These are phyloP conservation scores for Aschersonia sp. DNA, from an alignment of 2,329 filamentous ascomycete species.

Conservation along the genomic window DNA sequence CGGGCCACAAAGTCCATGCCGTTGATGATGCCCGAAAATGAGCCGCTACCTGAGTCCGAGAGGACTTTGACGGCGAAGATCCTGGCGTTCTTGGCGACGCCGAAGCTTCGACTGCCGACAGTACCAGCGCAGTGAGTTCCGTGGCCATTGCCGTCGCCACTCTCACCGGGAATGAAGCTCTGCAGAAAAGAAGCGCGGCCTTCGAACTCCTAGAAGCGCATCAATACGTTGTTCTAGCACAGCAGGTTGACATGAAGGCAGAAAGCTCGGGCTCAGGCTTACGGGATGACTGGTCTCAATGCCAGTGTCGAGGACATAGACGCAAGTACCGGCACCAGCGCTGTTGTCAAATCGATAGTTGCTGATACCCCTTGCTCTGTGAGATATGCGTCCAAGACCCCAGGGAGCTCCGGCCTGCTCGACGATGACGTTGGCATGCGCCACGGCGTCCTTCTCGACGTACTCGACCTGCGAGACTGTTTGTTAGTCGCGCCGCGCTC, in stretches of 20 bases:
- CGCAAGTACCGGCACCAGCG: slow-evolving; percentile 25
- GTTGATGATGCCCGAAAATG: slow-evolving; percentile 26
- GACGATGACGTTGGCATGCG: slow-evolving; percentile 9
- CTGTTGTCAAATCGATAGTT: slow-evolving; percentile 21
- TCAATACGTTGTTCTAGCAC: neutral
- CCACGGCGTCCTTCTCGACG: slow-evolving; percentile 20
- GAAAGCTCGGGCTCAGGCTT: slow-evolving; percentile 7
- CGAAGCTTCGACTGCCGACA: slow-evolving; percentile 17
- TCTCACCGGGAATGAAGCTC: slow-evolving; percentile 12
- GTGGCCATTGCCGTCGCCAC: slow-evolving; percentile 22
- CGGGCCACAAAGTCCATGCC: slow-evolving; percentile 28
- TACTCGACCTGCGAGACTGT: slow-evolving; percentile 14
- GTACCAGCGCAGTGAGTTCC: slow-evolving; percentile 24
- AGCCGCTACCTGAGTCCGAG: slow-evolving; percentile 15
- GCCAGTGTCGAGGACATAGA: slow-evolving; percentile 33
- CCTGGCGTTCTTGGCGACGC: slow-evolving; percentile 27
- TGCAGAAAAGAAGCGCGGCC: slow-evolving; percentile 17
- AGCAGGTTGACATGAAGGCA: too few species aligned
- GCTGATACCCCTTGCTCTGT: slow-evolving; percentile 12
- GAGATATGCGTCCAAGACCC: slow-evolving; percentile 20
- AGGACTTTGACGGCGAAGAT: slow-evolving; percentile 33
- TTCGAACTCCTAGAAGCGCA: slow-evolving; percentile 14
- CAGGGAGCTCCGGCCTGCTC: slow-evolving; percentile 12
- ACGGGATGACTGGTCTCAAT: slow-evolving; percentile 22
- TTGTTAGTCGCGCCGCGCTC: neutral